Base-by-base conservation (phyloP, 805 yeast species). In the Ogataea henricii region DNA sequence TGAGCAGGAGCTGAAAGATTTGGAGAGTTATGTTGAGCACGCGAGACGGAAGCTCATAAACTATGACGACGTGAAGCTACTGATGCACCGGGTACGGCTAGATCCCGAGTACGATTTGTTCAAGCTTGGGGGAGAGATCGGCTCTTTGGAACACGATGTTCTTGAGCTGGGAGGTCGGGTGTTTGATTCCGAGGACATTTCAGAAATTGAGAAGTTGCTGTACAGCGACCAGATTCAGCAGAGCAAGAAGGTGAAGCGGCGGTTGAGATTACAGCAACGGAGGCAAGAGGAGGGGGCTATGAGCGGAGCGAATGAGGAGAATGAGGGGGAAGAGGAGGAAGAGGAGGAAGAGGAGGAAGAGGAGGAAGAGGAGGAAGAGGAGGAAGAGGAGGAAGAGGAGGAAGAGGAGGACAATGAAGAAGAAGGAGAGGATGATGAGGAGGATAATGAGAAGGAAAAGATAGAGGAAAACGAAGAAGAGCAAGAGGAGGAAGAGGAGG, bases 21-120 rank as follows among this genome's bases (percentile, higher is more conserved):
- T 73, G 40, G 52, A 59, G 17, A 63, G 67, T 3, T 68, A 65
- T 51, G 70, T 72, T 1, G 54, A 48, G 13, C 73, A 69, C 50
- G 60, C 58, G 4, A 57, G 62, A 16, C 53, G 68, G 10, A 56
- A 62, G 20, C 54, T 53, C 6, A 62, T 71, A 12, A 60, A 56
- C 29, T 59, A 60, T 17, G 63, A 61, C 25, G 76, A 73, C 52
- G 66, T 68, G 6, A 51, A 66, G 26, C 54, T 73, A 21, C 54
- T 65, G 25, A 54, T 71, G 49, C 64, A 64, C 41, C 53, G 76
- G 18, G 55, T 55, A 37, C 49, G 61, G 35, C 40, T 60, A 13
- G 55, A 51, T 0, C 49, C 57, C 8, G 40, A 41, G 1, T 38
- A 50, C 14, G 60, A 59, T 34, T 32, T 58, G n/a, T 35, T 59